Conservation (phyloP, 768 basidiomycete species). For the Suillus bovinus region DNA sequence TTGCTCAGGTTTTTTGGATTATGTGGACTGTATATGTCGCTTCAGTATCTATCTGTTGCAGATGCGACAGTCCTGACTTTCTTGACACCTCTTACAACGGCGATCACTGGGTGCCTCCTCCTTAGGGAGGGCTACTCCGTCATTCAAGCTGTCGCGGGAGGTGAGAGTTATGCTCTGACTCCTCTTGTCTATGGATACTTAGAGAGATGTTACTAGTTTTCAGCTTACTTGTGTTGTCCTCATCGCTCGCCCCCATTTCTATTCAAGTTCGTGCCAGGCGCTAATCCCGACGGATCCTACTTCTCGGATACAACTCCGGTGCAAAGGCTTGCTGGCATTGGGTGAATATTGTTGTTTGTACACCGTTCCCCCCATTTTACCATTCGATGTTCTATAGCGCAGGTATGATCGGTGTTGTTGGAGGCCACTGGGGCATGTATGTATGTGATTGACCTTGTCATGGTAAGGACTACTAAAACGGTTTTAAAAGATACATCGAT, state of each 20-base stretch:
- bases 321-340: constrained; percentile 61
- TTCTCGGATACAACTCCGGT: constrained; percentile 22
- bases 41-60: constrained; percentile 74
- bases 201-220: constrained; percentile 40
- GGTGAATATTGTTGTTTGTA: constrained; percentile 30
- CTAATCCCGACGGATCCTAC: background rate
- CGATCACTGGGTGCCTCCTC: constrained; percentile 60
- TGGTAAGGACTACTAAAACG: background rate
- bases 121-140: constrained; percentile 60
- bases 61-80: constrained; percentile 81
- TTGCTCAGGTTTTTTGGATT: constrained; percentile 66
- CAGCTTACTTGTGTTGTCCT: constrained; percentile 73
- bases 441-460: constrained; percentile 22
- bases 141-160: constrained; percentile 55
- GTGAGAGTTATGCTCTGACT: constrained; percentile 28
- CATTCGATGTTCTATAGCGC: constrained; percentile 38
- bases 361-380: background rate
- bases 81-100: constrained; percentile 66
- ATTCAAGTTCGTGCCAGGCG: constrained; percentile 46
- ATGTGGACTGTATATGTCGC: constrained; percentile 64
- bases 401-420: constrained; percentile 64
- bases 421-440: constrained; percentile 69
- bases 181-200: background rate
- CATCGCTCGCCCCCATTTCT: constrained; percentile 78
- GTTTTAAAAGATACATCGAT: constrained; percentile 45